Evolutionary conservation across 352 stramenopile species (phyloP).

Genomic region (Halophytophthora polymorphica): DNA sequence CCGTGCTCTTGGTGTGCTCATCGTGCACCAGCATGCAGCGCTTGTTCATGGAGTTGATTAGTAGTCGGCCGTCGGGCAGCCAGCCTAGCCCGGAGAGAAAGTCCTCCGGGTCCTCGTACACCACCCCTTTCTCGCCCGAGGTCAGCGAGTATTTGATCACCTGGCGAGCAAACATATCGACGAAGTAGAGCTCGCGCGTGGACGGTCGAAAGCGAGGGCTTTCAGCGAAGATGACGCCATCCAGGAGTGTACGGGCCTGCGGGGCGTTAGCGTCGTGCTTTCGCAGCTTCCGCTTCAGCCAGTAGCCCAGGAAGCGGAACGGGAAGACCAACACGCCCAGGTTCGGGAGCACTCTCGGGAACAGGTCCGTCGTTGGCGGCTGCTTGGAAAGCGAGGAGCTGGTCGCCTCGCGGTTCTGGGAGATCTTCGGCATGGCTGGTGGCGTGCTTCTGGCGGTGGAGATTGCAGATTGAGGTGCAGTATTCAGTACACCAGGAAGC

Average conservation of each 20-base stretch:
- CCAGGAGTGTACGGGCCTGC: slow-evolving; percentile 20
- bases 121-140: slow-evolving; percentile 28
- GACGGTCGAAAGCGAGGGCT: slow-evolving; percentile 50
- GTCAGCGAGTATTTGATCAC: slow-evolving; percentile 54
- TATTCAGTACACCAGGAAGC: too few species aligned
- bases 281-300: slow-evolving; percentile 25
- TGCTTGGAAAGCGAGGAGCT: neutral
- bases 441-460: too few species aligned
- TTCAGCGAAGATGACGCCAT: slow-evolving; percentile 47
- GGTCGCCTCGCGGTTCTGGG: slow-evolving; percentile 1
- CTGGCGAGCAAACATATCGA: slow-evolving; percentile 59
- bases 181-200: slow-evolving; percentile 56
- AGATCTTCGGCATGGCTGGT: too few species aligned
- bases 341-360: slow-evolving; percentile 27
- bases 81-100: slow-evolving; percentile 58
- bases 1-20: slow-evolving; percentile 19
- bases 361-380: slow-evolving; percentile 16
- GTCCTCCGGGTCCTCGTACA: slow-evolving; percentile 48
- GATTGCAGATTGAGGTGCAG: too few species aligned
- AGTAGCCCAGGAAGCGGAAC: slow-evolving; percentile 31
- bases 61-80: slow-evolving; percentile 52
- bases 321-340: slow-evolving; percentile 30
- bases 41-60: slow-evolving; percentile 57
- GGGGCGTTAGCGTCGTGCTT: slow-evolving; percentile 8
- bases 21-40: slow-evolving; percentile 42